Evolutionary conservation across 495 filamentous ascomycete species (phyloP), one percentile per base, ranked within the genome.

Genomic region (Pyronema omphalodes): DNA sequence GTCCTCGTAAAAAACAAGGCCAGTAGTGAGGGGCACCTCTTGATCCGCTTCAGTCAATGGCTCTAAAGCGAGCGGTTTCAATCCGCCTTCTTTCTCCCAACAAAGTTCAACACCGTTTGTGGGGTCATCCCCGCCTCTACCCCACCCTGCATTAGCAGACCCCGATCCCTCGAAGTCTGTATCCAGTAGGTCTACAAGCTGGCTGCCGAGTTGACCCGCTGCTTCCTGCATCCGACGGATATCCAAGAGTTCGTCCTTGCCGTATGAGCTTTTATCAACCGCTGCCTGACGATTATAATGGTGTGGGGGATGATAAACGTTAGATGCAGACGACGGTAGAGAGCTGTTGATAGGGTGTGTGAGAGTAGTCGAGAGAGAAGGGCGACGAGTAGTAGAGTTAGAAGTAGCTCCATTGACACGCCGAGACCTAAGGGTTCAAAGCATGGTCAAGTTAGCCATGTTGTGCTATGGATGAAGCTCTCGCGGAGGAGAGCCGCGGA

Each of bases 21-120:
- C 23, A 3, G 9, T 37, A n/a, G 34, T 34, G 23, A 37, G 19
- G 33, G 9, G 34, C 11, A 89, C 86, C 72, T 89, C 83, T 65
- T 76, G 83, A 71, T 98, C 91, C 52, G 86, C 81, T 9, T 83
- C 74, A 14, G 79, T 80, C 80, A 94, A 81, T 50, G 84, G 79
- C 61, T 78, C 71, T 51, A 94, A 63, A 37, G 77, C 77, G 51
- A 96, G 69, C 12, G 89, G 88, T 55, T 78, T 76, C 29, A 82
- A 71, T 54, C 72, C 73, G 35, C 88, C 89, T 44, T 76, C 74
- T 52, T 76, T 68, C 61, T 95, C 89, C 91, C 93, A 98, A 64
- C 93, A 96, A 45, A 88, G 72, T 56, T 88, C 84, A 1, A 79
- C 83, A 44, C 80, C 87, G 63, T 72, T 68, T 53, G 77, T 71